These are phyloP conservation scores for Ambrosia trifida DNA, from an alignment of 129 eudicot genomes.

Conservation along the genomic window DNA sequence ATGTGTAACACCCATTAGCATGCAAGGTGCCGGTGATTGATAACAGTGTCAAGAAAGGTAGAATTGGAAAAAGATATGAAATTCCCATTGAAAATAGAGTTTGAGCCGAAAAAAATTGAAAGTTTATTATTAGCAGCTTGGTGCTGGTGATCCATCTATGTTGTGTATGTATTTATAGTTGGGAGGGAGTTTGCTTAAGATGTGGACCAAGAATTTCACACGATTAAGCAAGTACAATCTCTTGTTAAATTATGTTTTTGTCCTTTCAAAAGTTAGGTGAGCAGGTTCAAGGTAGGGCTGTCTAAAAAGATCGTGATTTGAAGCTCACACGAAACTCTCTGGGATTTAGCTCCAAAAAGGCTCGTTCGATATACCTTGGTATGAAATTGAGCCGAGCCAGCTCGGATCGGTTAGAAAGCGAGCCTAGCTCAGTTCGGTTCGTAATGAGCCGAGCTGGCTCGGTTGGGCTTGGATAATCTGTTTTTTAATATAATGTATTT, in stretches of 20 bases:
- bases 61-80: constrained; percentile 12
- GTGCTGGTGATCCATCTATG: constrained; percentile 24
- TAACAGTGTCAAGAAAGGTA: not conserved
- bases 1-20: constrained; percentile 35
- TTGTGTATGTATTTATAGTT: constrained; percentile 31
- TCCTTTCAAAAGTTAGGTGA: constrained; percentile 29
- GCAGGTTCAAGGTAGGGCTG: constrained; percentile 11
- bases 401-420: no score
- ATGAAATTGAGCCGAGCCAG: no score
- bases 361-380: no score
- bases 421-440: no score
- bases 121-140: not conserved
- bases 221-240: constrained; percentile 13
- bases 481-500: no score
- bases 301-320: no score
- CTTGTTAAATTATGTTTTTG: constrained; percentile 17
- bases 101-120: not conserved
- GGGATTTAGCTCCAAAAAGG: no score
- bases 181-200: constrained; percentile 23
- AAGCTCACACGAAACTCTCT: no score
- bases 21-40: not conserved
- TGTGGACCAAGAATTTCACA: constrained; percentile 23
- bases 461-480: no score
- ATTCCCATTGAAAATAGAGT: constrained; percentile 24
- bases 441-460: no score